Conservation (phyloP, 768 basidiomycete genomes). For the Russula ochroleuca region DNA sequence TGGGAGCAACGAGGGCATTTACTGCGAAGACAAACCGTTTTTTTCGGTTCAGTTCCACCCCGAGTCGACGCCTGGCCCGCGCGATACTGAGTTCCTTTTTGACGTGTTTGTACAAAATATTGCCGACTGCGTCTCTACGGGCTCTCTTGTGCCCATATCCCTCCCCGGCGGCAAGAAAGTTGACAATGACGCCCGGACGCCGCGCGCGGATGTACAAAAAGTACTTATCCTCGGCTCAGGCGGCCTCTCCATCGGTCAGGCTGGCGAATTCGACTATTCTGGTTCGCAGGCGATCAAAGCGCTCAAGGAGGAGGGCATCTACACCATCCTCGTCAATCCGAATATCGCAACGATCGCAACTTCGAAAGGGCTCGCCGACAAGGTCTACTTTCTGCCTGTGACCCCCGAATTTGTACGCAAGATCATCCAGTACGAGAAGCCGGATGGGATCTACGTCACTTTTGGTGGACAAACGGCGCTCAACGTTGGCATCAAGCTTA, state of each 20-base stretch:
- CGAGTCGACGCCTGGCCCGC: conserved; percentile 82
- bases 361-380: conserved; percentile 95
- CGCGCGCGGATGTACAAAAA: conserved; percentile 78
- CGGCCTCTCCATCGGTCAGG: conserved; percentile 96
- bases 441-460: conserved; percentile 97
- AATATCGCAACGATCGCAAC: conserved; percentile 99
- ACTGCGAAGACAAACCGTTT: conserved; percentile 87
- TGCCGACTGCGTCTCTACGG: conserved; percentile 61
- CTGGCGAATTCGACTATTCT: conserved; percentile 99
- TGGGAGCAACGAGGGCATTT: conserved; percentile 95
- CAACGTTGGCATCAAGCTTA: conserved; percentile 94
- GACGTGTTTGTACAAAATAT: conserved; percentile 94
- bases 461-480: conserved; percentile 92
- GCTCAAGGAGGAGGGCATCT: conserved; percentile 97
- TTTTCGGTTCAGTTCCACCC: conserved; percentile 90
- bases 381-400: conserved; percentile 98
- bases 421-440: conserved; percentile 98
- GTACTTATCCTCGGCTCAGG: conserved; percentile 97
- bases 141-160: conserved; percentile 47
- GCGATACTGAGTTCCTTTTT: conserved; percentile 98
- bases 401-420: conserved; percentile 72
- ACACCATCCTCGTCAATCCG: conserved; percentile 97
- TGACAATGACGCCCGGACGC: conserved; percentile 70
- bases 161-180: conserved; percentile 79
- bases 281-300: conserved; percentile 99